A percentile compares a stretch with the other conserved stretches of the same genome.
phyloP scores from a whole-genome alignment of 192 early-diverging fungal species.

The Coemansia sp. region DNA sequence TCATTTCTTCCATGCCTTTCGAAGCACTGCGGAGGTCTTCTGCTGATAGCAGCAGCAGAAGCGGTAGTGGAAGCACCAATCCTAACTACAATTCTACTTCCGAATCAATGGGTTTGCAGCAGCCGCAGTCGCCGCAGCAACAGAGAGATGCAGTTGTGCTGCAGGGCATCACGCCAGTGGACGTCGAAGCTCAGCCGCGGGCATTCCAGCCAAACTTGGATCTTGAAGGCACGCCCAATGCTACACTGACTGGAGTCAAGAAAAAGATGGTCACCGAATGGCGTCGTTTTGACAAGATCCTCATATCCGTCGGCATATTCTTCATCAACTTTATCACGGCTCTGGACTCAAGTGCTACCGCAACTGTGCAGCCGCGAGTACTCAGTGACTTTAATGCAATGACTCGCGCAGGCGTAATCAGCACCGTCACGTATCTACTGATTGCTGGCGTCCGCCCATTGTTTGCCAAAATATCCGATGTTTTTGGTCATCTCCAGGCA shows the following conservation, averaged over 20 bases:
- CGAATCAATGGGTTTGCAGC: too few relatives aligned
- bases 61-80: too few relatives aligned
- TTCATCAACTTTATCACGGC: conserved; percentile 45
- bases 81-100: too few relatives aligned
- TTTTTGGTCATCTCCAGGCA: conserved; percentile 37
- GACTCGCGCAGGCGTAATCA: conserved; percentile 24
- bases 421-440: conserved; percentile 36
- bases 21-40: too few relatives aligned
- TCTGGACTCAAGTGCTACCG: conserved; percentile 36
- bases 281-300: conserved; percentile 33
- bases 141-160: too few relatives aligned
- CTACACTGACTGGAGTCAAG: conserved; percentile 44
- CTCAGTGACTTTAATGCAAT: conserved; percentile 46
- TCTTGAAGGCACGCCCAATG: conserved; percentile 13
- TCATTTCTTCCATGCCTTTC: too few relatives aligned
- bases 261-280: conserved; percentile 49
- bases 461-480: conserved; percentile 39
- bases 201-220: conserved; percentile 2
- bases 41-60: too few relatives aligned
- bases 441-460: conserved; percentile 38
- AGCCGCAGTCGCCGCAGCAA: too few relatives aligned
- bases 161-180: too few relatives aligned
- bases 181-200: too few relatives aligned
- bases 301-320: conserved; percentile 39
- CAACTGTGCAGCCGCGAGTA: conserved; percentile 31